Evolutionary conservation across 129 eudicot genomes (phyloP), one percentile per base, ranked within the genome.

Genomic region (Flaveria linearis): DNA sequence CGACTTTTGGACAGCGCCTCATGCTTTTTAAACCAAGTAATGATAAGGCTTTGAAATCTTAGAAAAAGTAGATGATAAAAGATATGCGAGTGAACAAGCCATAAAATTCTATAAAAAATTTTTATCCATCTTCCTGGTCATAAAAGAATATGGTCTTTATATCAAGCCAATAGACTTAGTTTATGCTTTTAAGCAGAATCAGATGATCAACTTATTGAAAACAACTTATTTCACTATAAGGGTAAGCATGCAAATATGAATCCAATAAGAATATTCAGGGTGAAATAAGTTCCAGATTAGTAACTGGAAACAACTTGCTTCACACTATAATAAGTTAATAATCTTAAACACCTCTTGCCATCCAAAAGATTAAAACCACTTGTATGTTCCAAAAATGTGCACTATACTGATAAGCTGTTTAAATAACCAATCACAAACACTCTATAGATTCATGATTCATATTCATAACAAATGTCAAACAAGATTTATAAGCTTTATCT

Each of bases 201-300:
- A 41, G 53, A 49, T 60, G 25, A 60, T 60, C 41, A 60, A 7
- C 67, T 60, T 60, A 23, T n/a, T 2, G 66, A 60, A 60, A 60
- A 60, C 66, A 60, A 22, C n/a, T 26, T 60, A 3, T 60, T 60
- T 25, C 67, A 60, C 20, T 16, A 7, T 3, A 52, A 3, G 20
- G 16, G 64, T 57, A 57, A 57, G 22, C 11, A 18, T 20, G 23
- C n/a, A 52, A n/a, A 16, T 52, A 17, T 56, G 12, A 7, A 2
- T 18, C 62, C 41, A 25, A n/a, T 17, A 25, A 23, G 66, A 6
- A 30, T 30, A 14, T 3, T 5, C 10, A 63, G 45, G 7, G 15
- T 28, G 20, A 30, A 30, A 63, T 63, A 63, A 28, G 69, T 30
- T 63, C 69, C 45, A 60, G 10, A 60, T 15, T 22, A 39, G 8